These are phyloP conservation scores for Telopea speciosissima DNA, from an alignment of 177 flowering plant genomes.

Conservation along the genomic window DNA sequence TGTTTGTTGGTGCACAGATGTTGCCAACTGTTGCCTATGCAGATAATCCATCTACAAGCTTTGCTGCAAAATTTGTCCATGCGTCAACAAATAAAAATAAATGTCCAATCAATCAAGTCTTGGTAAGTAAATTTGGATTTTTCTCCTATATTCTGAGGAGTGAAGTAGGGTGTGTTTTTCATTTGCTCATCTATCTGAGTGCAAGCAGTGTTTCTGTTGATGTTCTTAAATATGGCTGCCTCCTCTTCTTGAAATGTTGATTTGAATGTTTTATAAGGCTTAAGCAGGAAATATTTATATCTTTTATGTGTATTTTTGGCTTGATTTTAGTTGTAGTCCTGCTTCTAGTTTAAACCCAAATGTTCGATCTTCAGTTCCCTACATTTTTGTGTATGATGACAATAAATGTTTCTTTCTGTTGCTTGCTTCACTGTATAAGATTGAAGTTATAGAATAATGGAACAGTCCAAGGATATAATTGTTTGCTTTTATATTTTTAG, in stretches of 20 bases:
- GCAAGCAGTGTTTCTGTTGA: background rate
- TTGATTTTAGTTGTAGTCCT: background rate
- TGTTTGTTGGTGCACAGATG: conserved; percentile 48
- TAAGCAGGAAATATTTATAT: background rate
- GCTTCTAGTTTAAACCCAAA: background rate
- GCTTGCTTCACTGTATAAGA: background rate
- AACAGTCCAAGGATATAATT: background rate
- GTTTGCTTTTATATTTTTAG: background rate
- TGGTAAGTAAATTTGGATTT: conserved; percentile 48
- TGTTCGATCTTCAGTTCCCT: background rate
- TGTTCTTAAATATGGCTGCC: background rate
- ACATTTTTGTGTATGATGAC: background rate
- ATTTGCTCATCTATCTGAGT: background rate
- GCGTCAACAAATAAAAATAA: conserved; percentile 91
- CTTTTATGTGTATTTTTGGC: background rate
- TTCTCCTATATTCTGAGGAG: conserved; percentile 6
- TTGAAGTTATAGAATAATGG: background rate
- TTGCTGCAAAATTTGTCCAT: conserved; percentile 96
- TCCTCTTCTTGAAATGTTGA: background rate
- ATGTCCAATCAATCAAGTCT: conserved; percentile 86
- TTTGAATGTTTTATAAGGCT: background rate
- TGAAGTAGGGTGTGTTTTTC: background rate
- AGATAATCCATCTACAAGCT: conserved; percentile 93
- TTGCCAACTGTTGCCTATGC: conserved; percentile 81
- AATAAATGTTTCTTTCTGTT: too few species aligned